Conservation (phyloP, 2,329 filamentous ascomycete species). For the Purpureocillium takamizusanense region DNA sequence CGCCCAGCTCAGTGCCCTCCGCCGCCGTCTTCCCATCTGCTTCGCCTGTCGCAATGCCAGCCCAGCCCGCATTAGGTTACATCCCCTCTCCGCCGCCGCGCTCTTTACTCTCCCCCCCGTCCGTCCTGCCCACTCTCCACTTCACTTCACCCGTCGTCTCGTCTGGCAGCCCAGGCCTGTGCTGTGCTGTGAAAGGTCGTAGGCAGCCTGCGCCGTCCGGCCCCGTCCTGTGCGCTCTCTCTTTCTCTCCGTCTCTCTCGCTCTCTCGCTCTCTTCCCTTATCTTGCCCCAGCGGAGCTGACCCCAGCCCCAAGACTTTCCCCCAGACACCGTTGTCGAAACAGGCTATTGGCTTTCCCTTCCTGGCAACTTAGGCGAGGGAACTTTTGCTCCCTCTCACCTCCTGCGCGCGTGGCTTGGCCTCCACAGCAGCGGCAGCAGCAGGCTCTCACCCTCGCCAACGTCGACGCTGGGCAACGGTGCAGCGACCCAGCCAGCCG, state of each 20-base stretch:
- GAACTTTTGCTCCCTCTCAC: constrained; percentile 29
- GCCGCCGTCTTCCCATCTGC: constrained; percentile 8
- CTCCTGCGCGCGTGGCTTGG: constrained; percentile 25
- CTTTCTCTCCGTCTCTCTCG: not conserved
- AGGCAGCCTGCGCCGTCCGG: not conserved
- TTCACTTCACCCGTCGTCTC: constrained; percentile 4
- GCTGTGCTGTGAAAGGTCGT: constrained; percentile 5
- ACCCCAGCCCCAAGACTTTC: constrained; percentile 12
- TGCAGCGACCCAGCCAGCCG: constrained; percentile 4
- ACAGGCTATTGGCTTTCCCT: constrained; percentile 20
- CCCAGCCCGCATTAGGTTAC: constrained; percentile 13
- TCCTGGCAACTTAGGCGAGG: constrained; percentile 25
- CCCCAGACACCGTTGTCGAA: constrained; percentile 7
- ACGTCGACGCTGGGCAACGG: constrained; percentile 1
- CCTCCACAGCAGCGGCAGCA: constrained; percentile 12
- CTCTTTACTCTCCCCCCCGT: constrained; percentile 3
- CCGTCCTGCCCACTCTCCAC: constrained; percentile 8
- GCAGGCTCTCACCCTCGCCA: constrained; percentile 6
- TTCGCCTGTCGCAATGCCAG: constrained; percentile 8
- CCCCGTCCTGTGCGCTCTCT: not conserved
- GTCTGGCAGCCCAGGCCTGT: constrained; percentile 1
- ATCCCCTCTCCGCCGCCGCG: constrained; percentile 8
- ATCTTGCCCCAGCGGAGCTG: constrained; percentile 8
- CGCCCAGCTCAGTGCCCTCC: constrained; percentile 14
- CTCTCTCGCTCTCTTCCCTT: not conserved